These are phyloP conservation scores for Asterochloris sp. DNA, from an alignment of 139 green algal species.

Conservation along the genomic window DNA sequence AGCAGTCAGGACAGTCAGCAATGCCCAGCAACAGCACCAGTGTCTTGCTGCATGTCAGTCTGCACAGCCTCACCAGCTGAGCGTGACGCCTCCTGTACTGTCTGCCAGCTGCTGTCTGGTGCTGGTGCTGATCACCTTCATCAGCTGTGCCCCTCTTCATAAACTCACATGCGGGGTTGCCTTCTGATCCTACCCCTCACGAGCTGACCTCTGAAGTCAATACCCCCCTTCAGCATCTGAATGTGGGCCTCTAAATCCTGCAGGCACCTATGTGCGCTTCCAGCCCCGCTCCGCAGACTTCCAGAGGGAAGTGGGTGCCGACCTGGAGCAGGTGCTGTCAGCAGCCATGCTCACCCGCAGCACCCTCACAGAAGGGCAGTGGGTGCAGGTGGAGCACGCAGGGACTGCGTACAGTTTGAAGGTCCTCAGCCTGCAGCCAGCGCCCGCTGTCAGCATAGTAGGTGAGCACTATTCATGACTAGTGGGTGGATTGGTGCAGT, in stretches of 20 bases:
- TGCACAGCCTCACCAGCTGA: too few relatives aligned
- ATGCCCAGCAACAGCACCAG: too few relatives aligned
- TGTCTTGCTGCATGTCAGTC: too few relatives aligned
- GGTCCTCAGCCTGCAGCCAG: constrained; percentile 63
- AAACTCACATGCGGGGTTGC: too few relatives aligned
- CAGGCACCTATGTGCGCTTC: constrained; percentile 44
- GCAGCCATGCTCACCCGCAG: constrained; percentile 47
- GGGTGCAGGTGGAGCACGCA: constrained; percentile 45
- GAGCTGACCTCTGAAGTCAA: too few relatives aligned
- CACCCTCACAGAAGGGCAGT: constrained; percentile 71
- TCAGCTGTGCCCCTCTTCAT: too few relatives aligned
- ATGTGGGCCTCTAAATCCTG: background rate
- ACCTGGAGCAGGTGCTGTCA: constrained; percentile 62
- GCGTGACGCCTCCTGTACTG: too few relatives aligned
- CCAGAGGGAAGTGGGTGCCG: constrained; percentile 51
- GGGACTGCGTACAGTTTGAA: constrained; percentile 33
- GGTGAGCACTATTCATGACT: background rate
- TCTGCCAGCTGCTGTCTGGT: too few relatives aligned
- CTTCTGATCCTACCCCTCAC: too few relatives aligned
- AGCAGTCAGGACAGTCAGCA: too few relatives aligned
- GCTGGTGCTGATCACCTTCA: too few relatives aligned
- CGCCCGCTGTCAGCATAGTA: constrained; percentile 47
- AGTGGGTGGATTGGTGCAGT: background rate
- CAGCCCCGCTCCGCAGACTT: constrained; percentile 64
- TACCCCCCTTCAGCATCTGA: too few relatives aligned